Evolutionary conservation across 768 basidiomycete species (phyloP).

Genomic region (Serendipita sp.): DNA sequence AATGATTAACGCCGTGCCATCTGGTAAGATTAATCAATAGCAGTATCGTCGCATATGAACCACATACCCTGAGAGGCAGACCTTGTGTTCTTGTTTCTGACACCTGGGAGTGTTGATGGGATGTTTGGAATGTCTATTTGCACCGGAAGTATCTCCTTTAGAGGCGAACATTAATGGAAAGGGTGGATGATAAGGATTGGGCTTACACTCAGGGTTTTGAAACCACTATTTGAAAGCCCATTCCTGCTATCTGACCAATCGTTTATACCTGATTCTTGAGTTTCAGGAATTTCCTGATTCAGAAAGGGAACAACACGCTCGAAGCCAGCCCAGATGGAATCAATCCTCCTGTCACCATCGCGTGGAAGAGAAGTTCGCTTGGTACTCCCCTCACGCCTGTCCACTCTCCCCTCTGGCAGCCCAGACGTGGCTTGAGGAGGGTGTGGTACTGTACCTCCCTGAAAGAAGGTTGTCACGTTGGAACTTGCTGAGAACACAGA

Average conservation of each 20-base stretch:
- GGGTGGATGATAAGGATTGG: neutral
- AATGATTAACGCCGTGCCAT: constrained; percentile 79
- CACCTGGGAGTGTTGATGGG: constrained; percentile 32
- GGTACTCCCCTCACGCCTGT: neutral
- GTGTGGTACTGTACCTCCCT: constrained; percentile 15
- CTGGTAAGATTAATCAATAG: constrained; percentile 23
- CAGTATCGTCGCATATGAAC: neutral
- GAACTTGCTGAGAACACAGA: constrained; percentile 20
- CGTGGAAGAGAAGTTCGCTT: constrained; percentile 31
- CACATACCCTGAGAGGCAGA: constrained; percentile 48
- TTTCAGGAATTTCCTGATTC: constrained; percentile 1
- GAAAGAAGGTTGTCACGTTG: constrained; percentile 10
- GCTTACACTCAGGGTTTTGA: neutral
- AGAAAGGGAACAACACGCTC: constrained; percentile 64
- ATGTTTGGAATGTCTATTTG: constrained; percentile 54
- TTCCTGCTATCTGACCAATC: neutral
- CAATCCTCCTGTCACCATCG: constrained; percentile 74
- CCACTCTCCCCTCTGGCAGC: constrained; percentile 18
- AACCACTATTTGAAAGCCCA: neutral
- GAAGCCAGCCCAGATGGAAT: constrained; percentile 77
- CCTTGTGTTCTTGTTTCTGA: constrained; percentile 21
- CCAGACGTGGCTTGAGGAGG: constrained; percentile 13
- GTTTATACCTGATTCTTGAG: neutral
- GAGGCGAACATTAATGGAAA: neutral
- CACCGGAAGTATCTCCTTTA: constrained; percentile 62